Evolutionary conservation across 2,329 filamentous ascomycete species (phyloP).

Genomic region (Verticillium alfalfae): DNA sequence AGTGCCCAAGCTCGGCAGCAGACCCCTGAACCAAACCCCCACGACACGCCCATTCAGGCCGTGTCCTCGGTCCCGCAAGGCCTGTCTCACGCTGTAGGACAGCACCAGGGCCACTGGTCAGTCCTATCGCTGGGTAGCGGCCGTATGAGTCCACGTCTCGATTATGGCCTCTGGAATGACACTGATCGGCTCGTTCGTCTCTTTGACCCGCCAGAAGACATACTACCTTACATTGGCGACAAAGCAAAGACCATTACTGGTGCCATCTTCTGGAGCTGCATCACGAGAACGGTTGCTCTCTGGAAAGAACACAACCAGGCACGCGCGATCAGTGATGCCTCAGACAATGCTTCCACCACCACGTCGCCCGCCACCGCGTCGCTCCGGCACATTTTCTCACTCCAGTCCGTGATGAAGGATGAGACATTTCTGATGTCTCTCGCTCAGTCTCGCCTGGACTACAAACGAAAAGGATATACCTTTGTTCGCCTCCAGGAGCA

Average conservation of each 20-base stretch:
- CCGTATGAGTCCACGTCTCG: conserved; percentile 5
- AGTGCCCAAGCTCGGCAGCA: not conserved
- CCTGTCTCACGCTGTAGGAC: not conserved
- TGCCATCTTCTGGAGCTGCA: conserved; percentile 10
- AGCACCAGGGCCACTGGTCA: not conserved
- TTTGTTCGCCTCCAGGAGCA: conserved; percentile 7
- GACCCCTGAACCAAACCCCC: not conserved
- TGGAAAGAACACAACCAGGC: conserved; percentile 4
- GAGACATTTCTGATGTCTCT: conserved; percentile 1
- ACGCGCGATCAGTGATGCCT: conserved; percentile 1
- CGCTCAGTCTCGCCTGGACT: conserved; percentile 6
- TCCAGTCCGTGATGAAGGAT: not conserved
- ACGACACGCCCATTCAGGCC: not conserved
- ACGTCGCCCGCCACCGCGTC: not conserved
- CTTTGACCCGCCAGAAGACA: conserved; percentile 5
- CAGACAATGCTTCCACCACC: not conserved
- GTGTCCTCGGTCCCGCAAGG: not conserved
- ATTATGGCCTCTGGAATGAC: conserved; percentile 10
- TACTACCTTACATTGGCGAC: conserved; percentile 4
- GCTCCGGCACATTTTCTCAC: not conserved
- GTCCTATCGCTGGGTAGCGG: not conserved
- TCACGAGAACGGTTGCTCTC: conserved; percentile 8
- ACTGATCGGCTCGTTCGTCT: conserved; percentile 4
- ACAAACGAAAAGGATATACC: conserved; percentile 7
- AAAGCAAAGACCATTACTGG: conserved; percentile 6